phyloP scores from a whole-genome alignment of 768 basidiomycete species.

The Rhodotorula babjevae region DNA sequence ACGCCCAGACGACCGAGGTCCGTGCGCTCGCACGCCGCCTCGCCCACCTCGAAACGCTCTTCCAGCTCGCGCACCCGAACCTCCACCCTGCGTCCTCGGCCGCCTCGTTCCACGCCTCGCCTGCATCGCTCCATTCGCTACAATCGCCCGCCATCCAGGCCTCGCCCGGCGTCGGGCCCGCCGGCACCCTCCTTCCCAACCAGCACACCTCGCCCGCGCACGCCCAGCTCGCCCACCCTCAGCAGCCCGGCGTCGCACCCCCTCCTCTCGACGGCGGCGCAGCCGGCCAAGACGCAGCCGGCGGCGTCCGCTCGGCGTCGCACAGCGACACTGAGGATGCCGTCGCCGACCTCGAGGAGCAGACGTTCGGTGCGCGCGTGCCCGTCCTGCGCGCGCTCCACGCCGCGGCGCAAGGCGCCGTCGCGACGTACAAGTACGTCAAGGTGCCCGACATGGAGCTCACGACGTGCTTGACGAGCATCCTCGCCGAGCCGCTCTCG shows the following conservation, averaged over 20 bases:
- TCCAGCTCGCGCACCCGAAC: constrained; percentile 13
- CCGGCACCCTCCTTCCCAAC: not conserved
- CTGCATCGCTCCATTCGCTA: constrained; percentile 8
- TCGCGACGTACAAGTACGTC: constrained; percentile 10
- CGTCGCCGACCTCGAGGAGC: constrained; percentile 32
- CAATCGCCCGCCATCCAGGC: constrained; percentile 4
- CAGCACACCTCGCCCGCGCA: not conserved
- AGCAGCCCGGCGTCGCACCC: no score
- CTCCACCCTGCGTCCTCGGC: not conserved
- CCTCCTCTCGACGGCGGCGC: not conserved
- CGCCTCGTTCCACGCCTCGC: not conserved
- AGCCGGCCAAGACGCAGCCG: not conserved
- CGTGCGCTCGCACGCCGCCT: constrained; percentile 31
- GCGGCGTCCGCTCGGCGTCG: not conserved
- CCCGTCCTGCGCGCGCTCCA: constrained; percentile 25
- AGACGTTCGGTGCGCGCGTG: constrained; percentile 32
- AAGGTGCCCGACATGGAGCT: constrained; percentile 28
- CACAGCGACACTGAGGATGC: constrained; percentile 37
- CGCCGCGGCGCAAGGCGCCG: constrained; percentile 5
- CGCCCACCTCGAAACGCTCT: constrained; percentile 30
- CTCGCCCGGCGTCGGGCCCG: not conserved
- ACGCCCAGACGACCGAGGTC: constrained; percentile 30
- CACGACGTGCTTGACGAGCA: constrained; percentile 23
- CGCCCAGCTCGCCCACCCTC: no score
- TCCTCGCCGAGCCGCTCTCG: constrained; percentile 31